Evolutionary conservation across 139 green algal genomes (phyloP), one percentile per base, ranked within the genome.

Genomic region (Desmodesmus armatus): DNA sequence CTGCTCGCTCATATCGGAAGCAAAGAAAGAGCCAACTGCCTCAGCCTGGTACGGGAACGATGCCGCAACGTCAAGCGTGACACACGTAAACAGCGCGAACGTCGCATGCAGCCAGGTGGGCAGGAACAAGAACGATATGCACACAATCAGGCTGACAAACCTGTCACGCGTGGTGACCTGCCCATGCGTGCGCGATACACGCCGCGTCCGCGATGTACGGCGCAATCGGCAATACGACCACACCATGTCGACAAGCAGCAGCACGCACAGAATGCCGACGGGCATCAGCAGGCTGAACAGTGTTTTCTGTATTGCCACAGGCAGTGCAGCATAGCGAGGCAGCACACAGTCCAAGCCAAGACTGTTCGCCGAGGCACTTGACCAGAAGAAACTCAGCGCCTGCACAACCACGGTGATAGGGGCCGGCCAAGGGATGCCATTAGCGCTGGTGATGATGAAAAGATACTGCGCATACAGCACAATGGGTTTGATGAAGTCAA

Each of bases 391-490:
- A 13, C 11, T 33, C 4, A 72, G 3, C 3, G 65, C 31, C 35
- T 72, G 41, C 65, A 44, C 31, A 19, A 35, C 31, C 31, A 35
- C 65, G 11, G 31, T 29, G 2, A 43, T 21, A 29, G 33, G 19
- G 31, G n/a, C n/a, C 43, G 65, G 65, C 19, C 35, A 72, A 5
- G 35, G 31, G 11, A 43, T 72, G 33, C n/a, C 43, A 9, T 44
- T 5, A 17, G n/a, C n/a, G n/a, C n/a, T 72, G 33, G 33, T 21
- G 27, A 72, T 11, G 13, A 72, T 72, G 11, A 72, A 35, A 19
- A 72, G 27, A 33, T 72, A 72, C 65, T 72, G 65, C 9, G 31
- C n/a, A 33, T 44, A 72, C 31, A 72, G 35, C 35, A 72, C n/a
- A 27, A 72, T n/a, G 19, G 65, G 65, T 5, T 35, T 33, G 19